These are phyloP conservation scores for Coemansia sp. DNA, from an alignment of 192 early-diverging fungal genomes.

Conservation along the genomic window DNA sequence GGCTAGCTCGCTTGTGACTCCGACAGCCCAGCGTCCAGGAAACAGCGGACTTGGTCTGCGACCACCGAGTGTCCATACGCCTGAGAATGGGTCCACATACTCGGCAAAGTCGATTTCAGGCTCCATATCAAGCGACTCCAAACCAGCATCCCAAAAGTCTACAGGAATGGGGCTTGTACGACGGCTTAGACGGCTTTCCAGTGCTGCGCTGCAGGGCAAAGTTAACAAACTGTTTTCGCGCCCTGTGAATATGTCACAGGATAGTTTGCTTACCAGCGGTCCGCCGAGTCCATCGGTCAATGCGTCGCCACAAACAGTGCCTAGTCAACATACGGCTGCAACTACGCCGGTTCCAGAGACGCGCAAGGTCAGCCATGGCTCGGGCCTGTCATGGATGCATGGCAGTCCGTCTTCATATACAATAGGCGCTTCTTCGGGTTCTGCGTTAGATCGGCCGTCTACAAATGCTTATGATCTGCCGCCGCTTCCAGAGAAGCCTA, in stretches of 20 bases:
- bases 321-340: constrained; percentile 9
- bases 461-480: constrained; percentile 22
- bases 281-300: constrained; percentile 22
- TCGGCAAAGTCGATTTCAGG: constrained; percentile 32
- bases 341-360: neutral
- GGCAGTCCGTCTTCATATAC: constrained; percentile 17
- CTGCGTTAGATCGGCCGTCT: constrained; percentile 19
- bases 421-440: constrained; percentile 18
- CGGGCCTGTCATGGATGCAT: neutral
- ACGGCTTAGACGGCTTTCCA: constrained; percentile 45
- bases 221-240: constrained; percentile 52
- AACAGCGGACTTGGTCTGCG: constrained; percentile 36
- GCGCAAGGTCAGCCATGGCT: neutral
- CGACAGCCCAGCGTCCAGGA: constrained; percentile 33
- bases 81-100: constrained; percentile 39
- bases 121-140: constrained; percentile 40
- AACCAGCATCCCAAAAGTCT: constrained; percentile 50
- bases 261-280: constrained; percentile 31
- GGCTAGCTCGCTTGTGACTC: constrained; percentile 18
- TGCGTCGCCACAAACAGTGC: constrained; percentile 12
- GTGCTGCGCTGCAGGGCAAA: constrained; percentile 46
- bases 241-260: constrained; percentile 42
- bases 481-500: constrained; percentile 29
- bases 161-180: constrained; percentile 44
- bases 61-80: constrained; percentile 31